phyloP scores from a whole-genome alignment of 495 filamentous ascomycete species.

The Talaromyces stipitatus region DNA sequence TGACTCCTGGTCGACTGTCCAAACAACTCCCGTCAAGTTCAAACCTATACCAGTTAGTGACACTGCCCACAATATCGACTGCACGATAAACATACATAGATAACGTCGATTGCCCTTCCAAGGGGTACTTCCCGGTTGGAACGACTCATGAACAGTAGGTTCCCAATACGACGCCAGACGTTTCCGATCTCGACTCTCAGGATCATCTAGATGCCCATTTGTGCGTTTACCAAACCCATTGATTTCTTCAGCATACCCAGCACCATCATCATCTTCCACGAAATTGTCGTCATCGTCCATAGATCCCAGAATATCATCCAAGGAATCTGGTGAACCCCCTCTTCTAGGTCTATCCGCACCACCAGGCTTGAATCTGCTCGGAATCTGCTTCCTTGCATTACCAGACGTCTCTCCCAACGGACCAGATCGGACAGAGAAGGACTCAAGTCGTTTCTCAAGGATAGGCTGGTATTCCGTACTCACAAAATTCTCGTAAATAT shows the following conservation, averaged over 20 bases:
- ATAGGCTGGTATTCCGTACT: conserved; percentile 53
- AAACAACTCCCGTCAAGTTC: conserved; percentile 88
- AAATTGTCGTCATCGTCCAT: conserved; percentile 64
- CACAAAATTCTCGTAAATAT: conserved; percentile 76
- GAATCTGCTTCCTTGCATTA: conserved; percentile 48
- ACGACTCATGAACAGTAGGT: conserved; percentile 69
- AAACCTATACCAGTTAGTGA: conserved; percentile 42
- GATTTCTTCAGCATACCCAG: conserved; percentile 64
- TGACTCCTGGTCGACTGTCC: conserved; percentile 93
- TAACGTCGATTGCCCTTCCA: conserved; percentile 93
- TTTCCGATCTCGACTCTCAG: conserved; percentile 48
- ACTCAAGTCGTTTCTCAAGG: conserved; percentile 55
- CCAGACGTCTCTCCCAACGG: conserved; percentile 64
- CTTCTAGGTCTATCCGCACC: conserved; percentile 29
- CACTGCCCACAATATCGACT: background rate
- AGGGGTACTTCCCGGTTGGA: conserved; percentile 90
- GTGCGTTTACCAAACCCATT: conserved; percentile 57
- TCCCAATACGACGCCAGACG: conserved; percentile 49
- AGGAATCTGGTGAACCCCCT: conserved; percentile 45
- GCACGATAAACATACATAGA: conserved; percentile 48
- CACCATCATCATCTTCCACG: conserved; percentile 92
- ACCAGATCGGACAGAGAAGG: conserved; percentile 80
- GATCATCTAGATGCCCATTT: conserved; percentile 42
- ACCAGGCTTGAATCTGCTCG: conserved; percentile 48
- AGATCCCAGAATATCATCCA: conserved; percentile 49